Evolutionary conservation across 1,284 basidiomycete species (phyloP), one percentile per base, ranked within the genome.

Genomic region (Cystobasidiaceae sp.): DNA sequence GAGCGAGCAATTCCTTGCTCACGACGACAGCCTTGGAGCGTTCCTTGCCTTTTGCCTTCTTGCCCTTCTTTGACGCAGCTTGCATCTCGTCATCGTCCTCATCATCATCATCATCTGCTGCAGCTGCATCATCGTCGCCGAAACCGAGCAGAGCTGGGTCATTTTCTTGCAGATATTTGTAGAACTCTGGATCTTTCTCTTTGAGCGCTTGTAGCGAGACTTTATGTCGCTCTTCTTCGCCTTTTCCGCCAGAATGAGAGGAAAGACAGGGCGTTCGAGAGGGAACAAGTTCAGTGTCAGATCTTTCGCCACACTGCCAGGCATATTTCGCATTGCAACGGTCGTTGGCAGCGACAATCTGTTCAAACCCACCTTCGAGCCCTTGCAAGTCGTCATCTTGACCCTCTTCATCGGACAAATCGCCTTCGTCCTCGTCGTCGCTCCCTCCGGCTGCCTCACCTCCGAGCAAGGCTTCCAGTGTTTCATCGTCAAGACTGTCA

Each of bases 141-240:
- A 98, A 98, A 1, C 90, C 81, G 5, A 98, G 82, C 32, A 98
- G 80, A 59, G 93, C 91, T 62, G 82, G 80, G 78, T 98, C 94
- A 75, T 98, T 94, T 78, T 97, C 91, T 79, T 96, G 87, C 6
- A 98, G 82, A 75, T 96, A 98, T 78, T 96, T 93, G 86, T 86
- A 98, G 80, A 98, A 98, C 74, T 97, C 94, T 19, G 94, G 94
- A 76, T 98, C 96, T 77, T 90, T 94, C 77, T 94, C 88, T 13
- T 89, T 89, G 41, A 98, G 83, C 74, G 90, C 87, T 51, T 89
- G 87, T n/a, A 98, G 83, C 61, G 97, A 88, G 49, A 85, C 77
- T 49, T 89, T 79, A 78, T 94, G 92, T 7, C 80, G 41, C 21
- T 65, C 66, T 7, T 69, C 73, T 28, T 68, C 70, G 59, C 70